Evolutionary conservation across 1,139 yeast species (phyloP).

Genomic region (Candida mesenterica): DNA sequence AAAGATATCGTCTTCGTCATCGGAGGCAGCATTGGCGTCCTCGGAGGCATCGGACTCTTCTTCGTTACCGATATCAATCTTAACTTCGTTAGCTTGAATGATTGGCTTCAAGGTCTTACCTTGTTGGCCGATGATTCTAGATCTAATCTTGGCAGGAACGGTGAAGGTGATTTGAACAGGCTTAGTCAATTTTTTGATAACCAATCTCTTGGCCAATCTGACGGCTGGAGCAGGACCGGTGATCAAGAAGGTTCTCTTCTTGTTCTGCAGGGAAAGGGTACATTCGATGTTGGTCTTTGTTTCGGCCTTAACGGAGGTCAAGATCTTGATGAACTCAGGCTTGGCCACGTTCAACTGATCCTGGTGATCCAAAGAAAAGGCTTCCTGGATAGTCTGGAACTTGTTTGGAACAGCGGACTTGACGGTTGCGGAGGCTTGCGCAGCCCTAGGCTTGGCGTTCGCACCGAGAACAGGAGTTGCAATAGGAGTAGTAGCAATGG

Average conservation of each 20-base stretch:
- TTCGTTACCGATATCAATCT: constrained; percentile 65
- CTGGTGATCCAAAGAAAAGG: constrained; percentile 66
- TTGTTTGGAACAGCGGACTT: constrained; percentile 20
- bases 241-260: constrained; percentile 81
- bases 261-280: constrained; percentile 73
- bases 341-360: constrained; percentile 65
- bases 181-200: constrained; percentile 74
- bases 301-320: constrained; percentile 58
- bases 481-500: constrained; percentile 9
- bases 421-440: constrained; percentile 9
- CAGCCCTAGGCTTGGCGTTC: constrained; percentile 17
- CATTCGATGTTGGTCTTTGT: constrained; percentile 77
- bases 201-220: constrained; percentile 68
- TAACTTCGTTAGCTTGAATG: constrained; percentile 66
- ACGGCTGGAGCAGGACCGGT: constrained; percentile 75
- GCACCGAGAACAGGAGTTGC: constrained; percentile 12
- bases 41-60: constrained; percentile 25
- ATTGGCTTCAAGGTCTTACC: constrained; percentile 84
- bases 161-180: constrained; percentile 61
- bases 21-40: constrained; percentile 13
- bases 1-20: constrained; percentile 44
- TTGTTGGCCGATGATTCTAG: constrained; percentile 84
- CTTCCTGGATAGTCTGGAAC: constrained; percentile 59
- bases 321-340: constrained; percentile 62
- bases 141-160: constrained; percentile 77